Evolutionary conservation across 371 early-diverging fungal genomes (phyloP), one percentile per base, ranked within the genome.

Genomic region (Umbelopsis sp.): DNA sequence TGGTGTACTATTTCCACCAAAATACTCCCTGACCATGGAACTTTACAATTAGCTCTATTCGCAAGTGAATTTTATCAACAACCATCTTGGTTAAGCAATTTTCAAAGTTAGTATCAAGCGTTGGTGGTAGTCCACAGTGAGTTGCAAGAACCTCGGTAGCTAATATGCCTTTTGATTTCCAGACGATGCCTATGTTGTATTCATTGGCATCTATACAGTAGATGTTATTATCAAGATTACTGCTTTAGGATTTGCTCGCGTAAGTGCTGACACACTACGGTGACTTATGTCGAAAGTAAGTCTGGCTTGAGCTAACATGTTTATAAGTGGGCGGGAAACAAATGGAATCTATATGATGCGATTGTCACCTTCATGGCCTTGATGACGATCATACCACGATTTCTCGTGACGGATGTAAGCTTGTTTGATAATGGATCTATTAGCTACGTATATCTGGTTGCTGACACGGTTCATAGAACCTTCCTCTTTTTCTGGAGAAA

Each of bases 271-370:
- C 10, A 44, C 18, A 46, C 9, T 53, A 29, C n/a, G 0, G 16
- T 7, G 14, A 7, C 25, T 6, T 46, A 41, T 8, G 38, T 44
- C 29, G 29, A 29, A 29, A 29, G 29, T 0, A 29, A 41, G 2
- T 41, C 41, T 50, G n/a, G 37, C 20, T 1, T 44, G 8, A 18
- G 48, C 35, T 48, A 35, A 29, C 9, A 29, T 46, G 20, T 20
- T 52, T 11, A 68, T 0, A 75, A 85, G 78, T 84, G 81, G 81
- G 62, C 72, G 4, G 75, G 79, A 11, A 77, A 77, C 0, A 72
- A 72, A 50, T 86, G 86, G 86, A 84, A 84, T 48, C 66, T 84
- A 16, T 84, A 82, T 67, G 86, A 84, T 65, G 65, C 74, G 16
- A 65, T 64, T 22, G 70, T 86, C 24, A 80, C 76, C 22, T 48